Evolutionary conservation across 768 basidiomycete genomes (phyloP).

Genomic region (Boletellus emodensis): DNA sequence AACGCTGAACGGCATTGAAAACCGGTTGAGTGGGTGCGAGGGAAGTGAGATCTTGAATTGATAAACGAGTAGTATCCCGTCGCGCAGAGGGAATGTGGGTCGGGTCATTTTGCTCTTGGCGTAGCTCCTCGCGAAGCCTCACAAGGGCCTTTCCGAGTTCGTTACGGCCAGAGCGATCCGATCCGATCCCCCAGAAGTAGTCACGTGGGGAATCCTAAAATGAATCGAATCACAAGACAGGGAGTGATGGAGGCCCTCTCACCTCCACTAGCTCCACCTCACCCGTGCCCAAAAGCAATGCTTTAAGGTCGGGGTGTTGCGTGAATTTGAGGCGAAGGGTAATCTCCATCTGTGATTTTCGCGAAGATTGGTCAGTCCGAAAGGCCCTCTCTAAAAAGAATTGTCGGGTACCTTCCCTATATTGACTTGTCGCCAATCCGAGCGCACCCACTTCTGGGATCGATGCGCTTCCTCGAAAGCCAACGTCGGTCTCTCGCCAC

Average conservation of each 20-base stretch:
- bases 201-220: constrained; percentile 68
- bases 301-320: constrained; percentile 58
- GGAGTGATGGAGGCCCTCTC: constrained; percentile 1
- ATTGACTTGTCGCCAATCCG: constrained; percentile 68
- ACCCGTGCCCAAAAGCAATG: constrained; percentile 59
- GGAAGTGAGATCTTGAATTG: constrained; percentile 31
- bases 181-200: constrained; percentile 74
- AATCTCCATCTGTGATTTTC: constrained; percentile 54
- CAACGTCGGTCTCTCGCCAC: constrained; percentile 56
- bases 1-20: background rate
- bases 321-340: constrained; percentile 65
- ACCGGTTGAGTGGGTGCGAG: constrained; percentile 10
- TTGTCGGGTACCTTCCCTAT: constrained; percentile 48
- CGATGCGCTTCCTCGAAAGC: constrained; percentile 68
- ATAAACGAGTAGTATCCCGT: constrained; percentile 28
- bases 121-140: constrained; percentile 55
- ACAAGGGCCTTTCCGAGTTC: constrained; percentile 71
- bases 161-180: constrained; percentile 62
- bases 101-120: constrained; percentile 29
- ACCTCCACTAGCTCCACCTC: constrained; percentile 70
- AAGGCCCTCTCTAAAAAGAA: background rate
- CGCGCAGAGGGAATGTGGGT: constrained; percentile 25
- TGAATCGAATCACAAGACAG: background rate
- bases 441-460: constrained; percentile 55
- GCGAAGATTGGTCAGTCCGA: background rate